Evolutionary conservation across 208 protist genomes (phyloP).

Genomic region (Entamoeba moshkovskii): DNA sequence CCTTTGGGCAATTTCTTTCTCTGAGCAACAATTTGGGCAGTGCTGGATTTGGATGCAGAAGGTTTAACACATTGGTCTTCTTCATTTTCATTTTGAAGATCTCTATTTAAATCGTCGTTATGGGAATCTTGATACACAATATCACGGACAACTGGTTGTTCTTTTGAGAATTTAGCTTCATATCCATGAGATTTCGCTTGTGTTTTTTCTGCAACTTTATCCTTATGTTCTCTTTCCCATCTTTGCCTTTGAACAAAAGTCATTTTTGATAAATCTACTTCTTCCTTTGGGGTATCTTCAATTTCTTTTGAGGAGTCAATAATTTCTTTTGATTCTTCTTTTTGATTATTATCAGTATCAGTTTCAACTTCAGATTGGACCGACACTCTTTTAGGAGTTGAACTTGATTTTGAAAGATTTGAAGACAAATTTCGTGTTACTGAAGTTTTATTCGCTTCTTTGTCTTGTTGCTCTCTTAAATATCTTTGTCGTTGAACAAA

Average conservation of each 20-base stretch:
- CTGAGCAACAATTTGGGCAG: background rate
- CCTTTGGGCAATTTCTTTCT: background rate
- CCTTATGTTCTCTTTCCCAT: background rate
- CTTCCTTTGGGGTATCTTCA: background rate
- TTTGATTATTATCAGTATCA: background rate
- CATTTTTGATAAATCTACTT: background rate
- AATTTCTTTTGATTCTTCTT: background rate
- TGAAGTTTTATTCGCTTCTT: background rate
- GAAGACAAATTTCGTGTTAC: background rate
- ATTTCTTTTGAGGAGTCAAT: background rate
- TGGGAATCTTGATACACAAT: background rate
- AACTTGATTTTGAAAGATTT: background rate
- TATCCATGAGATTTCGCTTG: background rate
- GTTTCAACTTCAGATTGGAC: too few species aligned
- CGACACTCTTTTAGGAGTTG: background rate
- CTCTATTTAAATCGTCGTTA: too few species aligned
- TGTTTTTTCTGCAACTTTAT: background rate
- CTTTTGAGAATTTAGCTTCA: background rate
- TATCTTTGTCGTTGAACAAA: background rate
- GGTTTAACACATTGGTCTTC: background rate
- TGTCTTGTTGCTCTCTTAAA: background rate
- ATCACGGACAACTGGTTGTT: background rate
- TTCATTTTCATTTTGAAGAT: background rate
- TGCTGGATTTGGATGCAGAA: background rate
- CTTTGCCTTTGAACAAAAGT: background rate